Base-by-base conservation (phyloP, 768 basidiomycete species). In the Lentinula raphanica region DNA sequence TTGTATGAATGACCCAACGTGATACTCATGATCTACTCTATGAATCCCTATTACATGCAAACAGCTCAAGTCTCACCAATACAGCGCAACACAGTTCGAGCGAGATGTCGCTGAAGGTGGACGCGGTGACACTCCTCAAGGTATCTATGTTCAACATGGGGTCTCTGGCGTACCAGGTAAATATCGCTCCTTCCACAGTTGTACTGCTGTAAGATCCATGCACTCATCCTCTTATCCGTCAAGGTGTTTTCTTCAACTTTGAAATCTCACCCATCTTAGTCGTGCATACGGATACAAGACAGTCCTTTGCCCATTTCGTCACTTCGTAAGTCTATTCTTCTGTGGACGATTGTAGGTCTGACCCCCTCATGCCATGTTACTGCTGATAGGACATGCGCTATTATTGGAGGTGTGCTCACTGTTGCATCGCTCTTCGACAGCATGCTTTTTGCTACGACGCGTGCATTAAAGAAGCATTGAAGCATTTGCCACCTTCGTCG, bases 201-300 rank as follows among this genome's bases (percentile, higher is more conserved):
- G 5, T 45, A 19, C 11, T 60, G 17, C 6, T n/a, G n/a, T n/a
- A n/a, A n/a, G n/a, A n/a, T n/a, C 38, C 31, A 6, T 17, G 17
- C 2, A 17, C 36, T n/a, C 49, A 3, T 25, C 28, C 8, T 25
- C 9, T 54, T 58, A 32, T 64, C 36, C 31, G 2, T 32, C 1
- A 13, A 76, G 90, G 92, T 54, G 87, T 85, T 17, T 91, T 89
- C 78, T 87, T 90, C 80, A 97, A 94, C 76, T 97, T 91, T 71
- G 95, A 98, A 70, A 97, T 98, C 68, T 97, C 94, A 15, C 96
- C 95, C 15, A 94, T 99, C 66, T 87, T 92, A 49, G 89, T 99
- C 53, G 87, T 94, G 23, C 94, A 98, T 69, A 81, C 83, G 8
- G 96, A 98, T 69, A 87, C 83, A 31, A 82, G 94, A 56, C 95